Base-by-base conservation (phyloP, 495 filamentous ascomycete genomes). In the Lophiostoma macrostomum region DNA sequence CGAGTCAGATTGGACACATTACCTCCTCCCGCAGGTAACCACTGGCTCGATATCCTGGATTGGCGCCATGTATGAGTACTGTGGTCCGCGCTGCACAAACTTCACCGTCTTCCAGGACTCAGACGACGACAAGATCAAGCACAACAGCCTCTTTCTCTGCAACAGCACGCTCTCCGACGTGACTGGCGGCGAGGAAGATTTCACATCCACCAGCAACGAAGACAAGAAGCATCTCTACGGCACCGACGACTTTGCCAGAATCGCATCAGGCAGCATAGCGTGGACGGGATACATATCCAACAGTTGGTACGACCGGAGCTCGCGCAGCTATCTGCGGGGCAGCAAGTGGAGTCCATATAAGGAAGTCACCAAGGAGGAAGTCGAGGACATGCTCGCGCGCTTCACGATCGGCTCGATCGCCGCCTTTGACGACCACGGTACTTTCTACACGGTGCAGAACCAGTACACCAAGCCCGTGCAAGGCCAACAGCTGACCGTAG, bases 31-130 rank as follows among this genome's bases (percentile, higher is more conserved):
- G 1, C 11, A 37, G 29, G 29, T 13, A 1, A 29, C 34, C 18
- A 5, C 29, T 1, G 60, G 60, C 19, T 23, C 22, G 22, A 31
- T 63, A 12, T 50, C 47, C 23, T 63, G 49, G 53, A 45, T 57
- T 12, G 60, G 48, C 22, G 22, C 35, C 10, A 34, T n/a, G 23
- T 18, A 13, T 6, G 53, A 16, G 3, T 40, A 41, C 46, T 60
- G 56, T 20, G 60, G 60, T 10, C 41, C 56, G 0, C 60, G 60
- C 24, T 64, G 60, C 36, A 60, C 60, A 42, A 60, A 60, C 37
- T 39, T 64, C 4, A 64, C 60, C 2, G 56, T 64, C 13, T 64
- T 27, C 46, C 60, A 64, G 34, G 29, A 22, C 18, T 13, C 20
- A 0, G 44, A 64, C 28, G 20, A 23, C 3, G 28, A 12, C 11